These are phyloP conservation scores for Candida tibetensis DNA, from an alignment of 805 yeast species.

Conservation along the genomic window DNA sequence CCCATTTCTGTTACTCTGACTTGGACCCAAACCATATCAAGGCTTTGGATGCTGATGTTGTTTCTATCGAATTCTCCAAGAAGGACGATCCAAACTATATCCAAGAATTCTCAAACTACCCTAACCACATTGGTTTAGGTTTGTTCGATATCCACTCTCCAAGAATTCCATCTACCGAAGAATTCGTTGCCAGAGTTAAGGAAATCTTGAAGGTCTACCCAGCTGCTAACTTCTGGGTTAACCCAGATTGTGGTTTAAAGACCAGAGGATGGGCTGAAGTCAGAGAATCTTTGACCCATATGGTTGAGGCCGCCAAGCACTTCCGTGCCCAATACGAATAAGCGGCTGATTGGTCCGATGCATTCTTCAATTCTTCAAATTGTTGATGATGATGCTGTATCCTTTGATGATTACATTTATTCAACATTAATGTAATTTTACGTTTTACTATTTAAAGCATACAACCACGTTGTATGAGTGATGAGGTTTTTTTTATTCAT, in stretches of 20 bases:
- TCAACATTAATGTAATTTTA: constrained; percentile 48
- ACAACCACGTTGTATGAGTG: constrained; percentile 4
- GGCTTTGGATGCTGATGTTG: constrained; percentile 99
- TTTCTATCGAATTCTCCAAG: constrained; percentile 98
- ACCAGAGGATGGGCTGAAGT: constrained; percentile 99
- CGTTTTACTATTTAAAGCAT: constrained; percentile 15
- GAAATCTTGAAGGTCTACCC: constrained; percentile 97
- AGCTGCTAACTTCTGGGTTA: constrained; percentile 98
- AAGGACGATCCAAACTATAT: constrained; percentile 98
- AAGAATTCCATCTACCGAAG: constrained; percentile 97
- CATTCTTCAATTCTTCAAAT: constrained; percentile 39
- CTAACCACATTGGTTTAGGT: constrained; percentile 99
- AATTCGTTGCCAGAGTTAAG: constrained; percentile 88
- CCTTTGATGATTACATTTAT: constrained; percentile 40
- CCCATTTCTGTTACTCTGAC: constrained; percentile 99
- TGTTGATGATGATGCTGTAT: constrained; percentile 36
- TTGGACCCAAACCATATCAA: constrained; percentile 99
- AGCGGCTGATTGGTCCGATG: constrained; percentile 12
- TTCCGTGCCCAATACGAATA: constrained; percentile 52
- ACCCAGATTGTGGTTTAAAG: constrained; percentile 99
- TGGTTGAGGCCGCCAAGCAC: constrained; percentile 98
- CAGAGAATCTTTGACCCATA: constrained; percentile 89
- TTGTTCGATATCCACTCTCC: constrained; percentile 99
- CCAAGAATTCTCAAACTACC: constrained; percentile 96
- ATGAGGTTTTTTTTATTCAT: constrained; percentile 19